Conservation (phyloP, 1,284 basidiomycete species). For the Ustilago trichophora region DNA sequence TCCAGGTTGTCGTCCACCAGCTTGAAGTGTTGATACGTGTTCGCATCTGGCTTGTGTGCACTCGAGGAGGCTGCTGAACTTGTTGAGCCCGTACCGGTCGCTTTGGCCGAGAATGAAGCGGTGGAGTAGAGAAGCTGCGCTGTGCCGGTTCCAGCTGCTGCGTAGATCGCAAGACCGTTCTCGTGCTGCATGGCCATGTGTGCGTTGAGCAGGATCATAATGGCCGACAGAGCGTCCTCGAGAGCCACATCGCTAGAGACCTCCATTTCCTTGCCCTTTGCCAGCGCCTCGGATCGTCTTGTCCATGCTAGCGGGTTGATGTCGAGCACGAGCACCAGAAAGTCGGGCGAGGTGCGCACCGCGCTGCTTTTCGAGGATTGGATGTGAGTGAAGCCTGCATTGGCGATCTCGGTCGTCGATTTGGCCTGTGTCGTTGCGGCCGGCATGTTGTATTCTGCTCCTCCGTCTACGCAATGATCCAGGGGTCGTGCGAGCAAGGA, state of each 20-base stretch:
- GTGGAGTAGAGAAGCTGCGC: conserved; percentile 51
- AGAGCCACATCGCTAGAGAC: conserved; percentile 28
- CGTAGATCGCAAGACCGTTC: conserved; percentile 90
- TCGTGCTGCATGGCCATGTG: conserved; percentile 90
- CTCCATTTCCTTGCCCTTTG: conserved; percentile 13
- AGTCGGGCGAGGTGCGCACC: conserved; percentile 46
- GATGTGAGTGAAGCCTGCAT: conserved; percentile 45
- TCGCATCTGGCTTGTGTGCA: conserved; percentile 52
- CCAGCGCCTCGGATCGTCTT: conserved; percentile 21
- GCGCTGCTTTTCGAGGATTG: conserved; percentile 20
- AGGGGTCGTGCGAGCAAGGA: too few relatives aligned
- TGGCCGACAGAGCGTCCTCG: conserved; percentile 65
- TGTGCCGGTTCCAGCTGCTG: conserved; percentile 71
- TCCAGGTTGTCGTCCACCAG: conserved; percentile 53
- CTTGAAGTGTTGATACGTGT: conserved; percentile 61
- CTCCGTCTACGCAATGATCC: too few relatives aligned
- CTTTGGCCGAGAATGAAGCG: conserved; percentile 36
- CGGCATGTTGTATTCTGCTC: conserved; percentile 12
- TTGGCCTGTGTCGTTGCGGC: conserved; percentile 26
- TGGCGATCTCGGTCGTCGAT: conserved; percentile 43
- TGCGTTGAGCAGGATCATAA: conserved; percentile 89
- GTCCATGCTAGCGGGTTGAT: conserved; percentile 57
- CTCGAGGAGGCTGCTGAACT: conserved; percentile 8
- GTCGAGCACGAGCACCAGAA: conserved; percentile 62
- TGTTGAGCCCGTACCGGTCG: neutral